Percentiles rank a stretch among this genome's conserved stretches.
Evolutionary conservation across 352 stramenopile genomes (phyloP).

Genomic region (Phytophthora pseudosyringae): DNA sequence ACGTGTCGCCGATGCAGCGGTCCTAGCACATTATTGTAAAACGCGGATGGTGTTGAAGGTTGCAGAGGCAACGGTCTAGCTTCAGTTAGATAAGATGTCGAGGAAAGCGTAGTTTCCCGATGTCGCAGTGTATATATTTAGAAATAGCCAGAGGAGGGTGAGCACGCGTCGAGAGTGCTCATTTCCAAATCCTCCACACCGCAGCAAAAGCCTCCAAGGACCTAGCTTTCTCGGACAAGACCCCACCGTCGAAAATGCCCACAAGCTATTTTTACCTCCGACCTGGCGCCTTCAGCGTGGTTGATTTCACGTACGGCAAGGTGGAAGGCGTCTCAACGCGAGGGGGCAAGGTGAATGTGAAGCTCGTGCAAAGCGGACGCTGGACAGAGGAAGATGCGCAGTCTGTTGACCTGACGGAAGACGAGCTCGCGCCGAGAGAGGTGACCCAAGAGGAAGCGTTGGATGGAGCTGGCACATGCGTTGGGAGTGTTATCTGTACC

Average conservation of each 20-base stretch:
- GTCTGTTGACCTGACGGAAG: not conserved
- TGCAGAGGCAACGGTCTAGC: slow-evolving; percentile 7
- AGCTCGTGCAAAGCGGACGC: slow-evolving; percentile 1
- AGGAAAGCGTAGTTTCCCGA: slow-evolving; percentile 11
- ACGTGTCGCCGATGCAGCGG: no score
- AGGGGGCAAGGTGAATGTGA: slow-evolving; percentile 2
- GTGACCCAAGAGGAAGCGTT: slow-evolving; percentile 5
- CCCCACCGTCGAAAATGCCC: not conserved
- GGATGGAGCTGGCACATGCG: slow-evolving; percentile 19
- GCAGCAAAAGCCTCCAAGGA: slow-evolving; percentile 1
- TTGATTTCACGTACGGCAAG: slow-evolving; percentile 18
- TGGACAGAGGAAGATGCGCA: not conserved
- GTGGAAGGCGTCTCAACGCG: not conserved
- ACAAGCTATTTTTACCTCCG: slow-evolving; percentile 14
- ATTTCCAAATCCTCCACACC: not conserved
- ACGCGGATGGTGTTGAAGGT: not conserved
- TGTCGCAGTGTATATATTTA: slow-evolving; percentile 9
- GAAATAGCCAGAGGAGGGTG: not conserved
- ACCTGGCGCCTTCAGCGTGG: not conserved
- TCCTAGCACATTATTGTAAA: no score
- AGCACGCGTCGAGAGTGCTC: not conserved
- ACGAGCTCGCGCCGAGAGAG: not conserved
- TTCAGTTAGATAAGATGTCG: not conserved
- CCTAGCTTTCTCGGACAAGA: not conserved
- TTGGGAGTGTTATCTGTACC: slow-evolving; percentile 13